phyloP scores from a whole-genome alignment of 177 flowering plant genomes.

The Tripterygium wilfordii region DNA sequence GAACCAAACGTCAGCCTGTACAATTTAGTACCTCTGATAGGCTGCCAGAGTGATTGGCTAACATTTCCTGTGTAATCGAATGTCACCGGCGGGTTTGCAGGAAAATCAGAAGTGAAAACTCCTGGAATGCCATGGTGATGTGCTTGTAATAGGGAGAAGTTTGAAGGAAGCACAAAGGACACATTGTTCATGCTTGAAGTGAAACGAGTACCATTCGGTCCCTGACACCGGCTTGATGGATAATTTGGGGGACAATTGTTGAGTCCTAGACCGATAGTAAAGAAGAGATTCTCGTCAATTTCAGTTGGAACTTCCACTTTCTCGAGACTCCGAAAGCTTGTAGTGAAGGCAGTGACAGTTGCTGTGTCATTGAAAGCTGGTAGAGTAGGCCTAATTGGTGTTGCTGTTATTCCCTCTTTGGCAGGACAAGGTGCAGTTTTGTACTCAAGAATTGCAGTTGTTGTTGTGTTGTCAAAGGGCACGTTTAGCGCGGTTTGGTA shows the following conservation, averaged over 20 bases:
- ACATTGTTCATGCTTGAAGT: conserved; percentile 60
- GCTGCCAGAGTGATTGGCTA: conserved; percentile 69
- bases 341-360: conserved; percentile 54
- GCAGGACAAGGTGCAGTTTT: conserved; percentile 55
- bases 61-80: conserved; percentile 84
- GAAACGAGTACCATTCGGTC: conserved; percentile 52
- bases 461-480: conserved; percentile 82
- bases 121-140: conserved; percentile 31
- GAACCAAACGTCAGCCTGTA: conserved; percentile 68
- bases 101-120: conserved; percentile 54
- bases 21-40: conserved; percentile 57
- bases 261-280: conserved; percentile 80
- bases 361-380: conserved; percentile 79
- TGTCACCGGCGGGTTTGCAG: conserved; percentile 46
- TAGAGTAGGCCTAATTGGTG: conserved; percentile 39
- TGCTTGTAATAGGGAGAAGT: conserved; percentile 43
- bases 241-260: conserved; percentile 47
- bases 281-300: conserved; percentile 63
- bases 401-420: conserved; percentile 12
- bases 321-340: conserved; percentile 39
- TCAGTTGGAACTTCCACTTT: conserved; percentile 44
- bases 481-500: conserved; percentile 66
- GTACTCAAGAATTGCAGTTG: conserved; percentile 83
- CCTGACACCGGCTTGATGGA: conserved; percentile 37
- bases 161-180: conserved; percentile 41